Evolutionary conservation across 1,284 basidiomycete species (phyloP).

Genomic region (Malassezia furfur): DNA sequence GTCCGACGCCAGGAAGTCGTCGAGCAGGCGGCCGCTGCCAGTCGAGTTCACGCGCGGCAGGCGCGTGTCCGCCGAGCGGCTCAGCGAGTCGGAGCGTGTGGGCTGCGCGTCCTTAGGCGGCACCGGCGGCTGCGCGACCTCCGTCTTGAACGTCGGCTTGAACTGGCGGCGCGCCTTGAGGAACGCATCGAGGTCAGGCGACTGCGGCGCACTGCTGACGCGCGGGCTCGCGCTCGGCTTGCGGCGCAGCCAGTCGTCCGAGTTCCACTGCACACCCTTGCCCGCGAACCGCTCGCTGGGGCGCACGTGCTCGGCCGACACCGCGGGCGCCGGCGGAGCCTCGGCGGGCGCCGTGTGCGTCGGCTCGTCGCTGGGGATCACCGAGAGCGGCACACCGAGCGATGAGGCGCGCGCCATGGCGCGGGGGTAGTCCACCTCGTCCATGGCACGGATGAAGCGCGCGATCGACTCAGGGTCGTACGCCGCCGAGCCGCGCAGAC

Average conservation of each 20-base stretch:
- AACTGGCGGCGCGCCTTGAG: conserved; percentile 35
- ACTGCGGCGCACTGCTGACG: conserved; percentile 13
- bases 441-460: conserved; percentile 10
- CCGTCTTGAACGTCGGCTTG: conserved; percentile 16
- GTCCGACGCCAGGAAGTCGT: conserved; percentile 5
- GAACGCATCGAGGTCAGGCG: conserved; percentile 30
- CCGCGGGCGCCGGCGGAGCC: not conserved
- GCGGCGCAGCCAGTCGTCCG: conserved; percentile 26
- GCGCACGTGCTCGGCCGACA: not conserved
- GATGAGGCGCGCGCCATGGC: conserved; percentile 4
- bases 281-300: conserved; percentile 35
- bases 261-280: conserved; percentile 36
- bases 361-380: conserved; percentile 6
- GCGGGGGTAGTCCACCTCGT: conserved; percentile 10
- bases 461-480: conserved; percentile 11
- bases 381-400: conserved; percentile 3
- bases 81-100: conserved; percentile 1
- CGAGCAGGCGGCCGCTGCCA: not conserved
- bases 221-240: conserved; percentile 13
- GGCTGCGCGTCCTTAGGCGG: conserved; percentile 21
- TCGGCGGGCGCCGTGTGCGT: not conserved
- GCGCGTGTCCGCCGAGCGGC: conserved; percentile 4
- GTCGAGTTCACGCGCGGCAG: not conserved
- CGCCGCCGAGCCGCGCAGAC: conserved; percentile 9
- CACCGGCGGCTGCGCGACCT: conserved; percentile 14